These are phyloP conservation scores for Cucumis hystrix DNA, from an alignment of 306 rosid species.

Conservation along the genomic window DNA sequence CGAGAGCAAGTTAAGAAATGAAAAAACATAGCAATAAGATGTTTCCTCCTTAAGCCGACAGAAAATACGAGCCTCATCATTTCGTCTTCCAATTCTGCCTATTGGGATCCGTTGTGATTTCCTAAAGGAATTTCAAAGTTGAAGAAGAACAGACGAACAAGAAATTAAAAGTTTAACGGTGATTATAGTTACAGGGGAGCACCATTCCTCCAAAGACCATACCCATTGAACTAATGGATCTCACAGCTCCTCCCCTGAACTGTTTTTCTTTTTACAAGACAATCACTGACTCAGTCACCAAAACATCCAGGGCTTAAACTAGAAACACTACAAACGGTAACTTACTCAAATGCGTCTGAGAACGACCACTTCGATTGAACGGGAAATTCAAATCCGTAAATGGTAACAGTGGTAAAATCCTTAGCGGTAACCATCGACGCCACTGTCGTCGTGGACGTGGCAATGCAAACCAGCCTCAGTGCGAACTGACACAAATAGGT, in stretches of 20 bases:
- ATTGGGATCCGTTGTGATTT: not conserved
- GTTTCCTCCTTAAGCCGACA: not conserved
- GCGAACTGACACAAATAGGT: conserved; percentile 29
- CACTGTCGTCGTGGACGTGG: conserved; percentile 33
- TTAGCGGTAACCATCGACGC: conserved; percentile 63
- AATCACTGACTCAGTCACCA: not conserved
- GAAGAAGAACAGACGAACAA: not conserved
- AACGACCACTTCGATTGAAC: conserved; percentile 75
- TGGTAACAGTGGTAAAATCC: conserved; percentile 33
- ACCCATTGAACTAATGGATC: not conserved
- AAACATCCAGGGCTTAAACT: not conserved
- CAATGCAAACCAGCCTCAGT: conserved; percentile 42
- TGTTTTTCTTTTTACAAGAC: not conserved
- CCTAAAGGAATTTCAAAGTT: not conserved
- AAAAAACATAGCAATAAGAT: not conserved
- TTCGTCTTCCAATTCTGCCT: not conserved
- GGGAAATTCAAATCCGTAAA: conserved; percentile 53
- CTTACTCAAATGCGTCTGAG: conserved; percentile 59
- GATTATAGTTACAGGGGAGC: not conserved
- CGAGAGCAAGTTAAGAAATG: not conserved
- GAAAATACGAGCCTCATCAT: not conserved
- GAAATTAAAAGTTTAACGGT: not conserved
- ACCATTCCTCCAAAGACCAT: not conserved
- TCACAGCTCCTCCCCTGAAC: not conserved
- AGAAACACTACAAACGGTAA: not conserved